These are phyloP conservation scores for Juncus inflexus DNA, from an alignment of 176 grass and related monocot species.

Conservation along the genomic window DNA sequence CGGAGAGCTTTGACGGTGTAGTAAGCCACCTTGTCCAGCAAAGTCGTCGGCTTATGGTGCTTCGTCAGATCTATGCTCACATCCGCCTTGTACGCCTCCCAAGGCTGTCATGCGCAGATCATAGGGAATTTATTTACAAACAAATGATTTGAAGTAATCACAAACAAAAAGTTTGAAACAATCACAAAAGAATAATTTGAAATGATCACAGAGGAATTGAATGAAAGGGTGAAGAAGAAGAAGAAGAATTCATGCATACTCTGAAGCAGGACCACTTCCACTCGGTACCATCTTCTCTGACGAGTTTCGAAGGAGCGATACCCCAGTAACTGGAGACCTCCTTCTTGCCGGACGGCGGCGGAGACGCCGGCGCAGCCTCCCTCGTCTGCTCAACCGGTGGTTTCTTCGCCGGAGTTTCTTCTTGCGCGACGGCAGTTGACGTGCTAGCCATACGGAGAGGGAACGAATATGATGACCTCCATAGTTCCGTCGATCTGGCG, in stretches of 20 bases:
- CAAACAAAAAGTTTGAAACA: neutral
- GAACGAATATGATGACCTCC: neutral
- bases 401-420: constrained; percentile 35
- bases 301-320: constrained; percentile 38
- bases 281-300: constrained; percentile 58
- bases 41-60: constrained; percentile 61
- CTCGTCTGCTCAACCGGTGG: no score
- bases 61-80: constrained; percentile 72
- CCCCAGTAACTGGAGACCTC: constrained; percentile 64
- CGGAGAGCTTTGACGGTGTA: constrained; percentile 51
- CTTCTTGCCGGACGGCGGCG: constrained; percentile 17
- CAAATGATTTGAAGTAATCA: neutral
- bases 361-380: neutral
- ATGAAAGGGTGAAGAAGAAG: neutral
- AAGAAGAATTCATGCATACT: constrained; percentile 20
- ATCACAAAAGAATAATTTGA: neutral
- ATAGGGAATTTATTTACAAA: neutral
- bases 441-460: constrained; percentile 30
- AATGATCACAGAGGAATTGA: neutral
- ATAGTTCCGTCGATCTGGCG: constrained; percentile 5
- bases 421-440: constrained; percentile 26
- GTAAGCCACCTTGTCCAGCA: constrained; percentile 77
- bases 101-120: constrained; percentile 40
- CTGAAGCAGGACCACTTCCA: constrained; percentile 90
- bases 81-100: constrained; percentile 79